Percentiles rank a stretch among this genome's conserved stretches.
Evolutionary conservation across 768 basidiomycete species (phyloP).

Genomic region (Pleurotus djamor): DNA sequence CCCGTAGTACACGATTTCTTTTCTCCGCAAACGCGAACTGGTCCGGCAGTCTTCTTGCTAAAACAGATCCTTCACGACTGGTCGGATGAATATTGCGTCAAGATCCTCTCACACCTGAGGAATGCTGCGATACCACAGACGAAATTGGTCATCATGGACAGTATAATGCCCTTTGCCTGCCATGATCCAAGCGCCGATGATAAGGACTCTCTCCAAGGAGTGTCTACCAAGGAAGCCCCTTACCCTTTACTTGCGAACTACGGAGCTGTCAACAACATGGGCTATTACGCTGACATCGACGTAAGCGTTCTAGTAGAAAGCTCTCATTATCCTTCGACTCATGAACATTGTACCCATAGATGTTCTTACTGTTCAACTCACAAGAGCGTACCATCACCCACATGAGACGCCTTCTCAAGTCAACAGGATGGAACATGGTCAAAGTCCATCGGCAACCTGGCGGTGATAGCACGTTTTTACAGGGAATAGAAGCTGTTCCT

Average conservation of each 20-base stretch:
- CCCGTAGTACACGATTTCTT: conserved; percentile 33
- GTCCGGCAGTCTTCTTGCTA: conserved; percentile 29
- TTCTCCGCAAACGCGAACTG: conserved; percentile 28
- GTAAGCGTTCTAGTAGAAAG: conserved; percentile 9
- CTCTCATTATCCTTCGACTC: no score
- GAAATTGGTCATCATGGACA: conserved; percentile 34
- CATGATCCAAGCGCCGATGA: conserved; percentile 8
- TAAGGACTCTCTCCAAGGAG: not conserved
- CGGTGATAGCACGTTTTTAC: conserved; percentile 13
- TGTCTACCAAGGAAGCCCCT: conserved; percentile 11
- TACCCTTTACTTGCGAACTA: conserved; percentile 20
- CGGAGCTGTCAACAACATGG: conserved; percentile 17
- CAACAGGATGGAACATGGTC: conserved; percentile 30
- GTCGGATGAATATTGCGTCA: conserved; percentile 24
- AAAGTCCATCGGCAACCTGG: conserved; percentile 19
- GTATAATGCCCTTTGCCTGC: conserved; percentile 25
- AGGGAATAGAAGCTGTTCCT: conserved; percentile 22
- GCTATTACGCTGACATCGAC: conserved; percentile 15
- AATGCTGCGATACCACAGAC: conserved; percentile 27
- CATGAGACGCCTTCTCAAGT: conserved; percentile 21
- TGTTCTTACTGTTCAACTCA: conserved; percentile 35
- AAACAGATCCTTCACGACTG: conserved; percentile 36
- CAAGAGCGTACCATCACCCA: conserved; percentile 35
- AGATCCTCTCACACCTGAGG: conserved; percentile 30
- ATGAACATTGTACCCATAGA: conserved; percentile 17